These are phyloP conservation scores for Harringtonia aguacate DNA, from an alignment of 2,329 filamentous ascomycete species.

Conservation along the genomic window DNA sequence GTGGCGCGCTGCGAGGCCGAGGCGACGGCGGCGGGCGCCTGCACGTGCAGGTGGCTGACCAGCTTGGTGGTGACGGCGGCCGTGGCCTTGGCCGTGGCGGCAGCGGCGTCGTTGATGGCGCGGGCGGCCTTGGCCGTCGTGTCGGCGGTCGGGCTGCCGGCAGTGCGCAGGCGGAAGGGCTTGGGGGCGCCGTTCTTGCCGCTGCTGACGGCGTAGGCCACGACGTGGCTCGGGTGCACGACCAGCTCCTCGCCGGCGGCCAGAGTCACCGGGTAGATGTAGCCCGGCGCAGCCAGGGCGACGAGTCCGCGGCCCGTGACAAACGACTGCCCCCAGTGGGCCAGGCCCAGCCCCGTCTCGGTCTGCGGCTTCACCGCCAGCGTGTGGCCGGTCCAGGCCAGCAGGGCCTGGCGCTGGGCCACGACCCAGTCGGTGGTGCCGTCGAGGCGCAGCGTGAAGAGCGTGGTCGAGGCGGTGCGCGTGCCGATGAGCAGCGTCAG, in stretches of 20 bases:
- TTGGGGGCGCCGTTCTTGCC: slow-evolving; percentile 64
- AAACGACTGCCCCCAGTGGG: slow-evolving; percentile 86
- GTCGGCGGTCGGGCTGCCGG: neutral
- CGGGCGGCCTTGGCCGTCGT: slow-evolving; percentile 27
- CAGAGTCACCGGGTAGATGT: slow-evolving; percentile 78
- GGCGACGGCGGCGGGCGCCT: slow-evolving; percentile 17
- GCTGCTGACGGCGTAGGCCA: slow-evolving; percentile 75
- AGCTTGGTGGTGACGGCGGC: slow-evolving; percentile 2
- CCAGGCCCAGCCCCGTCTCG: slow-evolving; percentile 51
- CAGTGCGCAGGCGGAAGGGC: slow-evolving; percentile 61
- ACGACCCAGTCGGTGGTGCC: slow-evolving; percentile 94
- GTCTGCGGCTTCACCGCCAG: slow-evolving; percentile 66
- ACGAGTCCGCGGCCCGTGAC: slow-evolving; percentile 81
- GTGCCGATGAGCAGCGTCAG: slow-evolving; percentile 83
- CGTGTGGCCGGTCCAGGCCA: slow-evolving; percentile 95
- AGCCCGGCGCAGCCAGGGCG: slow-evolving; percentile 74
- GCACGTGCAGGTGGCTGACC: neutral
- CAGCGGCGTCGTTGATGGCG: neutral
- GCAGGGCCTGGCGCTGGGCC: slow-evolving; percentile 71
- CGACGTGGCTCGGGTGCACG: slow-evolving; percentile 80
- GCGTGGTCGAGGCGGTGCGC: slow-evolving; percentile 75
- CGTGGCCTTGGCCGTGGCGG: slow-evolving; percentile 22
- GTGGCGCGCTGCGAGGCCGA: slow-evolving; percentile 15
- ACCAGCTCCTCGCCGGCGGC: slow-evolving; percentile 81
- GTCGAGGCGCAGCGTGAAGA: slow-evolving; percentile 80